Base-by-base conservation (phyloP, 179 eudicot species). In the Silene noctiflora region DNA sequence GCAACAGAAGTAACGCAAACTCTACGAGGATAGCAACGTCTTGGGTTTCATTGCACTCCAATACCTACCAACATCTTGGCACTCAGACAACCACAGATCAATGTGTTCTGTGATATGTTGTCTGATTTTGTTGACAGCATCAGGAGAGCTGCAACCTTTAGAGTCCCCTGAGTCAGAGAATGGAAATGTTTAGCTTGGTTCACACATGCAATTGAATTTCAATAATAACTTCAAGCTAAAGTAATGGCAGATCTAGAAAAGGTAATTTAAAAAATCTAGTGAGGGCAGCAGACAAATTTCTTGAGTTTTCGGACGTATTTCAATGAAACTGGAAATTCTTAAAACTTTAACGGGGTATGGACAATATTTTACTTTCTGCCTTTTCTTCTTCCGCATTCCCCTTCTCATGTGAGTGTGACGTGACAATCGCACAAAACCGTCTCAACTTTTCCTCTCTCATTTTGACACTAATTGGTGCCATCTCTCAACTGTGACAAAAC, bases 11-110 rank as follows among this genome's bases (percentile, higher is more conserved):
- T 53, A 60, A 33, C 61, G 59, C 65, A 21, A 42, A 53, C 60
- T 21, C 6, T 20, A 60, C 6, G 48, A 19, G 48, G 42, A 65
- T 25, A 39, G 10, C 12, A 55, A 35, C 61, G 31, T 55, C 46
- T 66, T 4, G 0, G 10, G 44, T 85, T 73, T 91, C 69, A 88
- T 74, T 42, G 83, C 72, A 25, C 87, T 85, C 87, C 88, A 85
- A 66, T 87, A 84, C 76, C 84, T 75, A 21, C 31, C 56, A 21
- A 19, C 51, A 77, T 79, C 84, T 69, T 82, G 87, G 80, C 99
- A 95, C 83, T 93, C 86, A 24, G 99, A 93, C 75, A 95, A 83
- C 99, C 99, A 95, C 81, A 91, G 79, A 83, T 93, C 96, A 53
- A 95, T 95, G 58, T 89, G 86, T 56, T 86, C 92, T 14, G 84